Evolutionary conservation across 2,329 filamentous ascomycete species (phyloP).

Genomic region (Purpureocillium takamizusanense): DNA sequence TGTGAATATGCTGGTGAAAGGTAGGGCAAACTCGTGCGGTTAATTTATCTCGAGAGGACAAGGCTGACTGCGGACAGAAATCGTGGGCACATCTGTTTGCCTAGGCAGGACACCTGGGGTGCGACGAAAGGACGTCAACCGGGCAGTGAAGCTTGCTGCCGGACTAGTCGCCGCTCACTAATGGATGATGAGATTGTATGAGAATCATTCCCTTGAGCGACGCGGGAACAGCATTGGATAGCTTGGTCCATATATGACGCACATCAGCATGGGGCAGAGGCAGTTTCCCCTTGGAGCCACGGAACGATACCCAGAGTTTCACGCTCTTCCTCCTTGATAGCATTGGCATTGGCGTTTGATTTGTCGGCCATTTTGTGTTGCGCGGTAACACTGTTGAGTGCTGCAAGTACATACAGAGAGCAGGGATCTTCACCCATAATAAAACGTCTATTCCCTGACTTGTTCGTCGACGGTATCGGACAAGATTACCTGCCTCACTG

Average conservation of each 20-base stretch:
- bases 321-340: too few relatives aligned
- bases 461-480: too few relatives aligned
- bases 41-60: background rate
- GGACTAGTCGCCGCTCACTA: constrained; percentile 4
- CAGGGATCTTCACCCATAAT: too few relatives aligned
- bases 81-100: constrained; percentile 25
- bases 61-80: constrained; percentile 17
- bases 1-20: constrained; percentile 21
- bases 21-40: constrained; percentile 13
- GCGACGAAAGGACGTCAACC: constrained; percentile 26
- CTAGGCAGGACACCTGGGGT: constrained; percentile 29
- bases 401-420: too few relatives aligned
- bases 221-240: background rate
- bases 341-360: too few relatives aligned
- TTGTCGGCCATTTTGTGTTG: too few relatives aligned
- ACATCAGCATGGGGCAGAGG: background rate
- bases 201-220: too few relatives aligned
- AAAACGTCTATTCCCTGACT: too few relatives aligned
- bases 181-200: too few relatives aligned
- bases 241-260: background rate
- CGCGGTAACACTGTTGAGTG: too few relatives aligned
- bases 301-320: background rate
- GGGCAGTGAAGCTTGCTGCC: constrained; percentile 18
- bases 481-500: too few relatives aligned
- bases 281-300: background rate